phyloP scores from a whole-genome alignment of 345 rosid genomes.

The Rhodomyrtus tomentosa region DNA sequence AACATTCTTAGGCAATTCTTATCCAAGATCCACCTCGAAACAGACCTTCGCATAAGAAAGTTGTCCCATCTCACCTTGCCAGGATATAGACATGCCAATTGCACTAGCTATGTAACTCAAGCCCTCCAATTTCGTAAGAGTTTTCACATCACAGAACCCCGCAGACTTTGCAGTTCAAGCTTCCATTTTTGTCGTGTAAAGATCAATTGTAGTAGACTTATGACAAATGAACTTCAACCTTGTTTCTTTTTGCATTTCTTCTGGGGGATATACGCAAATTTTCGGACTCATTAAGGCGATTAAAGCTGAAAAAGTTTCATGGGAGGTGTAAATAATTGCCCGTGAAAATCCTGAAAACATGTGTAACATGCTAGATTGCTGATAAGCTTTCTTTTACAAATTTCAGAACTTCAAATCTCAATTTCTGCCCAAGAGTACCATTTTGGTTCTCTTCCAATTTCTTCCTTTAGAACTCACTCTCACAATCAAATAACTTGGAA shows the following conservation, averaged over 20 bases:
- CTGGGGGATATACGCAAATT: too few relatives aligned
- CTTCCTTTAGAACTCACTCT: neutral
- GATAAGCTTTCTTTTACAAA: neutral
- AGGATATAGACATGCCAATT: too few relatives aligned
- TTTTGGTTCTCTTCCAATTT: neutral
- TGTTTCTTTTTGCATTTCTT: too few relatives aligned
- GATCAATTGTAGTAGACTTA: neutral
- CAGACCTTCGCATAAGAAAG: too few relatives aligned
- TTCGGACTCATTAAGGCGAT: neutral
- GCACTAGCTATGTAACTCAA: too few relatives aligned
- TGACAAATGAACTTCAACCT: neutral
- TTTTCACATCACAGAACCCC: neutral
- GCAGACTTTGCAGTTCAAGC: neutral
- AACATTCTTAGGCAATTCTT: too few relatives aligned
- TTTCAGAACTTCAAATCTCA: too few relatives aligned
- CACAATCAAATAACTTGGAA: neutral
- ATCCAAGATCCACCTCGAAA: too few relatives aligned
- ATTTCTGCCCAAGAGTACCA: neutral
- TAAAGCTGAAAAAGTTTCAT: neutral
- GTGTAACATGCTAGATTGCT: neutral
- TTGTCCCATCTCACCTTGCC: too few relatives aligned
- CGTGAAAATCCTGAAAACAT: neutral
- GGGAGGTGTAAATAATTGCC: neutral
- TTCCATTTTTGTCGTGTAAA: neutral
- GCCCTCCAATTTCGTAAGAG: neutral